A percentile compares a stretch with the other conserved stretches of the same genome.
These are phyloP conservation scores for Pilaira anomala DNA, from an alignment of 192 early-diverging fungal genomes.

Conservation along the genomic window DNA sequence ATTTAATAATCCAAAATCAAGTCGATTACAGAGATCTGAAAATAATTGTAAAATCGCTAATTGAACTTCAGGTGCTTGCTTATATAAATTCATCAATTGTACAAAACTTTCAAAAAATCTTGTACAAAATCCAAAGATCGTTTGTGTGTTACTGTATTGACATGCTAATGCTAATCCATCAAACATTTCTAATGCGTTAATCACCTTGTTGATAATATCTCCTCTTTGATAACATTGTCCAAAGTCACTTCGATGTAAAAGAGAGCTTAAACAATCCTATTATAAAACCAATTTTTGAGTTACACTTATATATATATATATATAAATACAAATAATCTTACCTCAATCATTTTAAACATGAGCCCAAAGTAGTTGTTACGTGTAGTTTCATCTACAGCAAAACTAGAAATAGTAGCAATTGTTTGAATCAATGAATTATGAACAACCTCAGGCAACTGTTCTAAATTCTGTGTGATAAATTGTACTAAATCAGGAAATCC, in stretches of 20 bases:
- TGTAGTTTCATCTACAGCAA: conserved; percentile 44
- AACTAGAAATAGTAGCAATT: conserved; percentile 57
- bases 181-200: conserved; percentile 73
- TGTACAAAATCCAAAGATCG: conserved; percentile 54
- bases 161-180: conserved; percentile 69
- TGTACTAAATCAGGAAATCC: conserved; percentile 55
- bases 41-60: conserved; percentile 59
- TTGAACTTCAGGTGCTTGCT: conserved; percentile 60
- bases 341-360: conserved; percentile 57
- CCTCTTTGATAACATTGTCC: conserved; percentile 49
- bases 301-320: neutral
- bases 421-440: conserved; percentile 67
- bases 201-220: conserved; percentile 53
- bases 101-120: conserved; percentile 62
- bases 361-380: conserved; percentile 55
- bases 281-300: too few species aligned
- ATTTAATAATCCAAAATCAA: conserved; percentile 40
- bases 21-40: conserved; percentile 48
- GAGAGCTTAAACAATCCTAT: conserved; percentile 50
- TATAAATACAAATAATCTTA: conserved; percentile 5
- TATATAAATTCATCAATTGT: conserved; percentile 64
- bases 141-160: conserved; percentile 57
- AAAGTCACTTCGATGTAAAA: conserved; percentile 62
- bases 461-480: conserved; percentile 57
- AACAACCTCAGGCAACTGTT: conserved; percentile 53